Conservation (phyloP, 2,329 filamentous ascomycete species). For the Fusarium poae region DNA sequence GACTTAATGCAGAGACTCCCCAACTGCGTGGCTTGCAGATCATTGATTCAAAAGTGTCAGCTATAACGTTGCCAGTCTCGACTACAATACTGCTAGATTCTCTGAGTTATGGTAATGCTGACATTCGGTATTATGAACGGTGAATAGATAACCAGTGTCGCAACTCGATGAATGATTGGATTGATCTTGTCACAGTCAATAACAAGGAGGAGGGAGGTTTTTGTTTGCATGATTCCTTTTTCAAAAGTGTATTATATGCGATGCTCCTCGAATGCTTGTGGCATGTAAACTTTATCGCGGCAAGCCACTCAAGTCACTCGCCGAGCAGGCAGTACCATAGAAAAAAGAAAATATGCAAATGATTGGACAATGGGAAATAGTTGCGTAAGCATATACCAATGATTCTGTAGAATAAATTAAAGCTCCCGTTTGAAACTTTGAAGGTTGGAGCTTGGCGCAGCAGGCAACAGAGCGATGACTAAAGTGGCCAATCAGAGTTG, state of each 20-base stretch:
- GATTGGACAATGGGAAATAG: neutral
- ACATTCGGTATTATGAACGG: accelerated
- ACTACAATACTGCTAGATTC: neutral
- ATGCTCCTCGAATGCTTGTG: too few relatives aligned
- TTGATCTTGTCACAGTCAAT: neutral
- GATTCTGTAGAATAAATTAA: neutral
- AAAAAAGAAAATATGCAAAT: neutral
- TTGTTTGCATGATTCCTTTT: too few relatives aligned
- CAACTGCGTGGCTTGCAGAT: neutral
- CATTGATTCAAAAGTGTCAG: neutral
- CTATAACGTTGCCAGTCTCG: neutral
- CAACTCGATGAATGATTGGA: neutral
- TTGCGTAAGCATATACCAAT: neutral
- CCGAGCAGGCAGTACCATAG: neutral
- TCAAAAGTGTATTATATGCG: too few relatives aligned
- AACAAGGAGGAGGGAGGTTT: too few relatives aligned
- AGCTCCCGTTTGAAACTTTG: neutral
- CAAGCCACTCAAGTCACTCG: neutral
- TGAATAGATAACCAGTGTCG: accelerated
- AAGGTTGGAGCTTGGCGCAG: neutral
- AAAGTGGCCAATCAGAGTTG: conserved; percentile 9
- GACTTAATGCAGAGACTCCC: conserved; percentile 6
- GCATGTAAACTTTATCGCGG: neutral
- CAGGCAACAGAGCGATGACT: conserved; percentile 25
- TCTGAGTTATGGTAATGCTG: neutral